phyloP scores from a whole-genome alignment of 2,329 filamentous ascomycete genomes.

The Fusarium caatingaense region DNA sequence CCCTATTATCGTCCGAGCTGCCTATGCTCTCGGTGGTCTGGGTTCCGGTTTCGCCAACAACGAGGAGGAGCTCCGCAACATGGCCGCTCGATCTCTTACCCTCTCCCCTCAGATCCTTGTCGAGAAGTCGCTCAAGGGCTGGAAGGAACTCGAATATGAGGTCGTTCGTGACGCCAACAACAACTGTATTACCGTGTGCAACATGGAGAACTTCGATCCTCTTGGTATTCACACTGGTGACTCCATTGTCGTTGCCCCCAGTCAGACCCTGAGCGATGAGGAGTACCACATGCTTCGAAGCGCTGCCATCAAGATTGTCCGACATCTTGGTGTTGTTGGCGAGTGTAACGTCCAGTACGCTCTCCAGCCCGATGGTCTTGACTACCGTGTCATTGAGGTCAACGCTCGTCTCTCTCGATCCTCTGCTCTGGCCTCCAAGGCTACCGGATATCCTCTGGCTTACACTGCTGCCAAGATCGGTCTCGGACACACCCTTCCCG shows the following conservation, averaged over 20 bases:
- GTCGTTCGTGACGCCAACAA: constrained; percentile 96
- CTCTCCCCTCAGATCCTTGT: constrained; percentile 96
- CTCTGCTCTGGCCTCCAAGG: constrained; percentile 96
- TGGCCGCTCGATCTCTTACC: constrained; percentile 91
- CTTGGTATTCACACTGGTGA: constrained; percentile 98
- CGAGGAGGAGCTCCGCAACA: constrained; percentile 90
- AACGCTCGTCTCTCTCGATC: constrained; percentile 98
- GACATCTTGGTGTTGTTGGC: constrained; percentile 95
- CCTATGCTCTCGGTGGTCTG: constrained; percentile 94
- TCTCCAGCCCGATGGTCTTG: constrained; percentile 93
- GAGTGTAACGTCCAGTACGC: constrained; percentile 99
- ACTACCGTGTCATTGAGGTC: constrained; percentile 99
- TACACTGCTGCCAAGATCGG: constrained; percentile 99
- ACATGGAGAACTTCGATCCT: constrained; percentile 86
- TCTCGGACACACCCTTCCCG: constrained; percentile 92
- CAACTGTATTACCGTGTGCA: constrained; percentile 99
- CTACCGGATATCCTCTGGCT: constrained; percentile 95
- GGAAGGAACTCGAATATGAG: constrained; percentile 99
- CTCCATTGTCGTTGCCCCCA: constrained; percentile 97
- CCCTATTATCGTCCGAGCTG: constrained; percentile 97
- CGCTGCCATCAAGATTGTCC: constrained; percentile 97
- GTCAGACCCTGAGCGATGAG: constrained; percentile 96
- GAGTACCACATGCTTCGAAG: constrained; percentile 99
- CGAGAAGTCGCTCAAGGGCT: constrained; percentile 98
- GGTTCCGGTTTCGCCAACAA: constrained; percentile 97